phyloP scores from a whole-genome alignment of 495 filamentous ascomycete genomes.

The Cercophora newfieldiana region DNA sequence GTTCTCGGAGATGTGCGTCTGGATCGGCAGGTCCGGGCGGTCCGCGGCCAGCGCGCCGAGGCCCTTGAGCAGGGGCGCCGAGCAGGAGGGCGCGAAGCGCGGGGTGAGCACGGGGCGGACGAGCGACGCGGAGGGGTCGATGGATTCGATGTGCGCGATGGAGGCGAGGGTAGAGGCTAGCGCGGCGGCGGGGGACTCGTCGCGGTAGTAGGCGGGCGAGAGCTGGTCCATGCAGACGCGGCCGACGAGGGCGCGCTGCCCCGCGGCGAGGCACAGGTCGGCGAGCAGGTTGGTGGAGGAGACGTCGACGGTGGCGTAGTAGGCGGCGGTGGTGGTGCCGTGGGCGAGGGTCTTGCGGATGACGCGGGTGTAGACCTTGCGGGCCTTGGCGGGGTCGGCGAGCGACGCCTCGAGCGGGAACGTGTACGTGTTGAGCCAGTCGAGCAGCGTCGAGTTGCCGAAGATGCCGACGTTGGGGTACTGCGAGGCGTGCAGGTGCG shows the following conservation, averaged over 20 bases:
- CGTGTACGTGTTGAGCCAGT: slow-evolving; percentile 94
- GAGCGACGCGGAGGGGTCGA: slow-evolving; percentile 59
- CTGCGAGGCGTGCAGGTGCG: slow-evolving; percentile 91
- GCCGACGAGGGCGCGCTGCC: slow-evolving; percentile 88
- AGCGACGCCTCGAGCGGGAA: slow-evolving; percentile 87
- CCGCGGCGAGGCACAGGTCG: slow-evolving; percentile 67
- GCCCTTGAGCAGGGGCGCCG: slow-evolving; percentile 52
- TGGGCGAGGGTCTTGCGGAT: slow-evolving; percentile 78
- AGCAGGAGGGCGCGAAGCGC: slow-evolving; percentile 82
- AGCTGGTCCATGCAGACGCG: slow-evolving; percentile 87
- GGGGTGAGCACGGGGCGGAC: slow-evolving; percentile 88
- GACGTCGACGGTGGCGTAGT: slow-evolving; percentile 87
- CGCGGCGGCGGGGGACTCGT: slow-evolving; percentile 58
- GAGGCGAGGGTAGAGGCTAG: slow-evolving; percentile 57
- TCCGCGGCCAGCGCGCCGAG: slow-evolving; percentile 65
- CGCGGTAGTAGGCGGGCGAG: slow-evolving; percentile 73
- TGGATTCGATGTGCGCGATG: slow-evolving; percentile 64
- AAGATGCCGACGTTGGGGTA: slow-evolving; percentile 93
- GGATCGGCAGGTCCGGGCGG: slow-evolving; percentile 60
- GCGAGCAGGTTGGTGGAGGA: slow-evolving; percentile 84
- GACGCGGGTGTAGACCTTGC: slow-evolving; percentile 69
- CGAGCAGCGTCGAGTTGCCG: slow-evolving; percentile 81
- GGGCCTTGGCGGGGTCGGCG: slow-evolving; percentile 44
- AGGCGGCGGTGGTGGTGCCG: slow-evolving; percentile 87
- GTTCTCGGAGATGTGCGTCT: slow-evolving; percentile 95